phyloP scores from a whole-genome alignment of 441 rosid genomes.

The Populus trichocarpa region DNA sequence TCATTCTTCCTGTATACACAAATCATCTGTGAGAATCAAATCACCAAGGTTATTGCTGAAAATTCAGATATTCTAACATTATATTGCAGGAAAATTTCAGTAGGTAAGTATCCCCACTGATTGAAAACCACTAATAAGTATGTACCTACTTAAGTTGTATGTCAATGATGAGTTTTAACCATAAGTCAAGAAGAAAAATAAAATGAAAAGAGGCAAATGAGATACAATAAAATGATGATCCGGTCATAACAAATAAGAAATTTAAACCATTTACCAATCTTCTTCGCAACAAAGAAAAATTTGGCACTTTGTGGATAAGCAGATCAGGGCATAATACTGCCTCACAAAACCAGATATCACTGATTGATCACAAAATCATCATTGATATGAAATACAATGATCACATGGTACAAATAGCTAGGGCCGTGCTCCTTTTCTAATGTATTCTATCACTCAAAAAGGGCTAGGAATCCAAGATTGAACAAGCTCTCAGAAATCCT shows the following conservation, averaged over 20 bases:
- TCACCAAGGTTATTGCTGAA: background rate
- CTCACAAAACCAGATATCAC: background rate
- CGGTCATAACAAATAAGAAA: background rate
- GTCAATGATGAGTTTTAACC: background rate
- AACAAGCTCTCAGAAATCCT: background rate
- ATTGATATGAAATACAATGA: background rate
- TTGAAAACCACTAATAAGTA: background rate
- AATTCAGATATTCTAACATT: background rate
- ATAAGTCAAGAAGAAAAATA: background rate
- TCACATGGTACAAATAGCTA: background rate
- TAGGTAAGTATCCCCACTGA: background rate
- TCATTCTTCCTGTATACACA: conserved; percentile 62
- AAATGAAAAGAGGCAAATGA: background rate
- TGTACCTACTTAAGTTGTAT: background rate
- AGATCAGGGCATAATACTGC: background rate
- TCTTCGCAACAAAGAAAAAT: background rate
- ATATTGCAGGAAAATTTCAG: background rate
- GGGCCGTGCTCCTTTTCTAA: background rate
- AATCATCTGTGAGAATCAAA: background rate
- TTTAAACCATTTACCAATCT: background rate
- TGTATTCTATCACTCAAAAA: background rate
- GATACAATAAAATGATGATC: background rate
- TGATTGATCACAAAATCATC: background rate
- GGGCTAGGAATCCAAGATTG: background rate
- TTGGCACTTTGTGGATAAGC: background rate